Percentiles rank a stretch among this genome's conserved stretches.
phyloP scores from a whole-genome alignment of 768 basidiomycete genomes.

The Kwoniella bestiolae region DNA sequence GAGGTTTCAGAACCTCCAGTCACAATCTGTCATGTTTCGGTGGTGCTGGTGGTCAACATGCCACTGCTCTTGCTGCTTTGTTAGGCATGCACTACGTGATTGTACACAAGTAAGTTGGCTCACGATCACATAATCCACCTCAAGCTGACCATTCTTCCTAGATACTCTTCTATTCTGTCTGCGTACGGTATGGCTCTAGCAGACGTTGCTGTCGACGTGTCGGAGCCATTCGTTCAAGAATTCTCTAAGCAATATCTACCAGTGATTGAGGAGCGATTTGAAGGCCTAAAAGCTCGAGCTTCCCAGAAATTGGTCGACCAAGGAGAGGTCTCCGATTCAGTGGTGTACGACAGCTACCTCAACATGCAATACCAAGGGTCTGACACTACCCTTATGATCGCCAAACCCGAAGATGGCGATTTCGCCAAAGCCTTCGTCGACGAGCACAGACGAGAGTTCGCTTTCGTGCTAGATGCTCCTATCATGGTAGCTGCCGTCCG shows the following conservation, averaged over 20 bases:
- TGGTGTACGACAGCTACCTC: constrained; percentile 39
- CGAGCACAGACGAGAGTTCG: constrained; percentile 46
- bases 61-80: constrained; percentile 44
- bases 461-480: constrained; percentile 62
- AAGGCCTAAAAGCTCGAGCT: constrained; percentile 32
- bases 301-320: constrained; percentile 30
- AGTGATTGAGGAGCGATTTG: constrained; percentile 30
- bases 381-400: constrained; percentile 88
- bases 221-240: constrained; percentile 34
- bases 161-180: constrained; percentile 46
- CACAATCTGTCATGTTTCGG: constrained; percentile 62
- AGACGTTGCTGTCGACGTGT: constrained; percentile 57
- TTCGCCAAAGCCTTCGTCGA: constrained; percentile 73
- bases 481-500: constrained; percentile 47
- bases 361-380: constrained; percentile 45
- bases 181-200: constrained; percentile 51
- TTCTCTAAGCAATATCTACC: constrained; percentile 26
- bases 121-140: neutral
- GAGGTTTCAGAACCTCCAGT: constrained; percentile 78
- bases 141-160: neutral
- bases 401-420: constrained; percentile 65
- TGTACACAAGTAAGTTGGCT: constrained; percentile 32
- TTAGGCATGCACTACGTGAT: constrained; percentile 40
- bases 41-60: constrained; percentile 58
- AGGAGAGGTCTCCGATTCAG: constrained; percentile 33